Evolutionary conservation across 305 asterid genomes (phyloP).

Genomic region (Andrographis paniculata): DNA sequence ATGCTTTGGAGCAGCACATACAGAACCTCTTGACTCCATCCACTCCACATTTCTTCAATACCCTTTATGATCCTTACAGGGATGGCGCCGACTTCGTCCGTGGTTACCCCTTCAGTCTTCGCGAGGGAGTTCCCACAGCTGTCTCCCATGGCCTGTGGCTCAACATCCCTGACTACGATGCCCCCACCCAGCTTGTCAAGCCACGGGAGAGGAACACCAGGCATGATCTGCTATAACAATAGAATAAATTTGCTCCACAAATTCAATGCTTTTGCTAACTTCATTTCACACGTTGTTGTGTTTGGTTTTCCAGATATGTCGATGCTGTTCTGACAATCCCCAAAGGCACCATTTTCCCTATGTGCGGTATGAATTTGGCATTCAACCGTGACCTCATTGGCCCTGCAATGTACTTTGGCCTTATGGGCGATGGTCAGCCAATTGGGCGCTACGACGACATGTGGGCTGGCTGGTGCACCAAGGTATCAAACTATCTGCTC

Average conservation of each 20-base stretch:
- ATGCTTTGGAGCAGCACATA: conserved; percentile 40
- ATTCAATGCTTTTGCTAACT: background rate
- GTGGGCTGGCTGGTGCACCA: conserved; percentile 47
- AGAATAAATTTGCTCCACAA: background rate
- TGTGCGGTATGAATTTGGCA: conserved; percentile 39
- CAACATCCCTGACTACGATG: conserved; percentile 39
- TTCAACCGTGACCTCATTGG: conserved; percentile 36
- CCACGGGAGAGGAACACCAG: conserved; percentile 40
- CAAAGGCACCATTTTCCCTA: conserved; percentile 34
- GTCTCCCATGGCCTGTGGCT: conserved; percentile 43
- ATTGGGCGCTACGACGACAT: conserved; percentile 38
- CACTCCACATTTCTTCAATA: conserved; percentile 37
- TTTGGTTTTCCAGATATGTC: conserved; percentile 20
- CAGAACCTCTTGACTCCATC: conserved; percentile 32
- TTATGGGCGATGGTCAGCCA: conserved; percentile 44
- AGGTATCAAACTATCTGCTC: too few relatives aligned
- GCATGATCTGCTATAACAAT: background rate
- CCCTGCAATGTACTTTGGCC: conserved; percentile 41
- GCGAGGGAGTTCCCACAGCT: conserved; percentile 37
- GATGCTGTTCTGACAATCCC: conserved; percentile 41
- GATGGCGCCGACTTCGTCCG: conserved; percentile 45
- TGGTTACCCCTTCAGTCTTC: conserved; percentile 39
- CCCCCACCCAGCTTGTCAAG: conserved; percentile 40
- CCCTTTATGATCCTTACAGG: conserved; percentile 34
- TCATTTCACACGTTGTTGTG: background rate